These are phyloP conservation scores for Begonia masoniana DNA, from an alignment of 306 rosid genomes.

Conservation along the genomic window DNA sequence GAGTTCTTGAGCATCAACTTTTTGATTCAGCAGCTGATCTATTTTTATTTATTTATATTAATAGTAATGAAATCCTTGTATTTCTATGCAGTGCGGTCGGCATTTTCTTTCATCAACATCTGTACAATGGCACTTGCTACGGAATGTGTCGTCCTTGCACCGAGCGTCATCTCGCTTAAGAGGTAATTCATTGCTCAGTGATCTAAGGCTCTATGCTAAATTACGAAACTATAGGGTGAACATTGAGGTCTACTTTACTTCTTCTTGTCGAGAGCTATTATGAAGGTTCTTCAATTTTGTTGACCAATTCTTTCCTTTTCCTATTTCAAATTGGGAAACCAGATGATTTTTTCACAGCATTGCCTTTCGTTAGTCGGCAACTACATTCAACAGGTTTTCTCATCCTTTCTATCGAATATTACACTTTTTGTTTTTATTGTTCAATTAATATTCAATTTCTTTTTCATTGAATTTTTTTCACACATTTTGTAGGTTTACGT, in stretches of 20 bases:
- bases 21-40: background rate
- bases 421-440: background rate
- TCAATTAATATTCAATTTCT: background rate
- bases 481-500: slow-evolving; percentile 21
- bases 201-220: background rate
- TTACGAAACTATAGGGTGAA: background rate
- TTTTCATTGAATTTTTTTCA: background rate
- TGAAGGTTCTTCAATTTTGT: background rate
- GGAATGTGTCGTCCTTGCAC: slow-evolving; percentile 18
- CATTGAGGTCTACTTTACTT: background rate
- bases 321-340: slow-evolving; percentile 13
- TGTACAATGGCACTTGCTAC: slow-evolving; percentile 17
- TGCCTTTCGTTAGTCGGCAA: slow-evolving; percentile 28
- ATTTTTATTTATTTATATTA: background rate
- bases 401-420: slow-evolving; percentile 1
- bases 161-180: slow-evolving; percentile 23
- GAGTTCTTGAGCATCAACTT: background rate
- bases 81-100: slow-evolving; percentile 50
- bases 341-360: slow-evolving; percentile 16
- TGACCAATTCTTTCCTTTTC: background rate
- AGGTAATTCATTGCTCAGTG: slow-evolving; percentile 21
- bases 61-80: background rate
- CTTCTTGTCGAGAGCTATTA: background rate
- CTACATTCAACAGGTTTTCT: slow-evolving; percentile 58
- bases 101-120: slow-evolving; percentile 31